phyloP scores from a whole-genome alignment of 306 rosid species.

The Inga oerstediana region DNA sequence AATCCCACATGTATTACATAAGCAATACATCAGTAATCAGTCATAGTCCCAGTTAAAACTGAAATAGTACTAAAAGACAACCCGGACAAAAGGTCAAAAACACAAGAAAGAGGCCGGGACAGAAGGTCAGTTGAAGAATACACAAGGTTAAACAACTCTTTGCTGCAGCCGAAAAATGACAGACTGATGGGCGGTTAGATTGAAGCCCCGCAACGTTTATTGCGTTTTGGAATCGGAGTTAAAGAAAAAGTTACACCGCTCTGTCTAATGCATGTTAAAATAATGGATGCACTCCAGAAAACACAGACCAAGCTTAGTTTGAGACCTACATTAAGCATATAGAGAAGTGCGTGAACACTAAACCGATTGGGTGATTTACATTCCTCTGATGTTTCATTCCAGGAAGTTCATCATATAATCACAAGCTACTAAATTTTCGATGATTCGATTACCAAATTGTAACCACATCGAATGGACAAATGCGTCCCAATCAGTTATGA shows the following conservation, averaged over 20 bases:
- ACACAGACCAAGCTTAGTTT: background rate
- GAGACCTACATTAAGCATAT: background rate
- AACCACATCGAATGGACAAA: slow-evolving; percentile 71
- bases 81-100: background rate
- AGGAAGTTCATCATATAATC: background rate
- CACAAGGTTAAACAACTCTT: background rate
- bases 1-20: background rate
- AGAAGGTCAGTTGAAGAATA: background rate
- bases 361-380: background rate
- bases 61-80: background rate
- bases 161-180: background rate
- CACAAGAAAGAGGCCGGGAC: background rate
- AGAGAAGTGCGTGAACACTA: background rate
- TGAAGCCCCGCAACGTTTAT: background rate
- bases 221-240: background rate
- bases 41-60: background rate
- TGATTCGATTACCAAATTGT: slow-evolving; percentile 9
- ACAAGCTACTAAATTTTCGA: background rate
- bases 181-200: background rate
- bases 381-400: too few relatives aligned
- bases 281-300: background rate
- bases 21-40: background rate
- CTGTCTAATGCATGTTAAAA: background rate
- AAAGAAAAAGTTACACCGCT: background rate
- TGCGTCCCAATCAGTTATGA: slow-evolving; percentile 74